phyloP scores from a whole-genome alignment of 2,329 filamentous ascomycete species.

The Pyrenochaeta sp. region DNA sequence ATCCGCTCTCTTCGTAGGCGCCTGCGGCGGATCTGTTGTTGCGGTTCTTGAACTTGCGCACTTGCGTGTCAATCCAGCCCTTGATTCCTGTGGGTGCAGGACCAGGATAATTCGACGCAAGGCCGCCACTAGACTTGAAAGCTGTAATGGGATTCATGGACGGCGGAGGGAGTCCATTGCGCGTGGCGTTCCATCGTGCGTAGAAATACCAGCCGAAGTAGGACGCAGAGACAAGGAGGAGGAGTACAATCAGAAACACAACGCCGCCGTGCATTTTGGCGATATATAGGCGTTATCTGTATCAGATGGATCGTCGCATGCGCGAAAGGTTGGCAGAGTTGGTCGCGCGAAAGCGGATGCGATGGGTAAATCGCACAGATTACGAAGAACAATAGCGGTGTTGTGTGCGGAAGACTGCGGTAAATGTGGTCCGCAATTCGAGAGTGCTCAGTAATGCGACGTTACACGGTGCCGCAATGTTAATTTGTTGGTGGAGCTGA shows the following conservation, averaged over 20 bases:
- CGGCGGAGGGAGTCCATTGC: constrained; percentile 78
- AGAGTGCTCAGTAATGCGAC: constrained; percentile 3
- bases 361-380: background rate
- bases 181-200: constrained; percentile 75
- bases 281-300: constrained; percentile 17
- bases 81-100: constrained; percentile 69
- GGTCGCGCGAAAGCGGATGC: constrained; percentile 8
- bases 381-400: background rate
- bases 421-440: background rate
- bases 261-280: constrained; percentile 51
- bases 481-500: constrained; percentile 21
- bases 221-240: constrained; percentile 69
- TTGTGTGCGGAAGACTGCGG: background rate
- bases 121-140: constrained; percentile 58
- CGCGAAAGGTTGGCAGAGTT: constrained; percentile 15
- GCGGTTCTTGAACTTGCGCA: constrained; percentile 70
- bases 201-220: constrained; percentile 74
- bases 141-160: constrained; percentile 76
- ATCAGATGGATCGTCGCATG: constrained; percentile 9
- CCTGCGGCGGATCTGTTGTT: constrained; percentile 73
- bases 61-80: constrained; percentile 76
- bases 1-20: constrained; percentile 74
- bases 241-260: constrained; percentile 76
- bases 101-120: constrained; percentile 55
- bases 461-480: constrained; percentile 14